Percentiles rank a stretch among this genome's conserved stretches.
These are phyloP conservation scores for Acarospora socialis DNA, from an alignment of 2,329 filamentous ascomycete species.

Conservation along the genomic window DNA sequence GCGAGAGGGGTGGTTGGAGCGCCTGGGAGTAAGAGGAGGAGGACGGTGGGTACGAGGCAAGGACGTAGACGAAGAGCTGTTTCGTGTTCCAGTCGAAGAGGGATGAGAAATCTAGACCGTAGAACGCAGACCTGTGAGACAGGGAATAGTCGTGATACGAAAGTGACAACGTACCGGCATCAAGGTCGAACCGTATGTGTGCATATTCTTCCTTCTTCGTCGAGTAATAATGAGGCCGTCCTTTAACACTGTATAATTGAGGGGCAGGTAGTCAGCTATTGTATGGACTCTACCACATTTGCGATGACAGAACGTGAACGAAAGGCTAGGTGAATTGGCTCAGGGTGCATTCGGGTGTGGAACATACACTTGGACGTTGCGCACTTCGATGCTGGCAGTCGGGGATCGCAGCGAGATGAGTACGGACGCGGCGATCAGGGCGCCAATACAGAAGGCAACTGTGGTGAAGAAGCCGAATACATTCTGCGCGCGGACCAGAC, in stretches of 20 bases:
- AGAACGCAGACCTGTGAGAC: not conserved
- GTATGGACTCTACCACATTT: not conserved
- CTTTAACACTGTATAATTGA: conserved; percentile 57
- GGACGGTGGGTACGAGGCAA: conserved; percentile 50
- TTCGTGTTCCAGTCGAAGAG: conserved; percentile 99
- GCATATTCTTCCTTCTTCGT: conserved; percentile 91
- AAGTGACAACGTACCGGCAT: conserved; percentile 42
- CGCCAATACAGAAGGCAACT: conserved; percentile 68
- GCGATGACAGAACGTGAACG: not conserved
- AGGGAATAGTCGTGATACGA: not conserved
- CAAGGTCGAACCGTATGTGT: conserved; percentile 81
- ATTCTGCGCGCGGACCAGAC: conserved; percentile 72
- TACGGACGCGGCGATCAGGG: conserved; percentile 68
- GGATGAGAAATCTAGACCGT: conserved; percentile 54
- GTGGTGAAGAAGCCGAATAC: conserved; percentile 98
- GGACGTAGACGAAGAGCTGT: conserved; percentile 92
- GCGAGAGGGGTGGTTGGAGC: conserved; percentile 27
- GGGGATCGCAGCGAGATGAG: conserved; percentile 56
- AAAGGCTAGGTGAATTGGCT: conserved; percentile 1
- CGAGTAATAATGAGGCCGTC: conserved; percentile 91
- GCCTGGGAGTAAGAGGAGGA: conserved; percentile 21
- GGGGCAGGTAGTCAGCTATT: conserved; percentile 9
- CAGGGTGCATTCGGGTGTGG: too few relatives aligned
- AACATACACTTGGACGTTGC: conserved; percentile 73
- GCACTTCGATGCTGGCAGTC: conserved; percentile 47